These are phyloP conservation scores for Vanderwaltozyma tropicalis DNA, from an alignment of 805 yeast genomes.

Conservation along the genomic window DNA sequence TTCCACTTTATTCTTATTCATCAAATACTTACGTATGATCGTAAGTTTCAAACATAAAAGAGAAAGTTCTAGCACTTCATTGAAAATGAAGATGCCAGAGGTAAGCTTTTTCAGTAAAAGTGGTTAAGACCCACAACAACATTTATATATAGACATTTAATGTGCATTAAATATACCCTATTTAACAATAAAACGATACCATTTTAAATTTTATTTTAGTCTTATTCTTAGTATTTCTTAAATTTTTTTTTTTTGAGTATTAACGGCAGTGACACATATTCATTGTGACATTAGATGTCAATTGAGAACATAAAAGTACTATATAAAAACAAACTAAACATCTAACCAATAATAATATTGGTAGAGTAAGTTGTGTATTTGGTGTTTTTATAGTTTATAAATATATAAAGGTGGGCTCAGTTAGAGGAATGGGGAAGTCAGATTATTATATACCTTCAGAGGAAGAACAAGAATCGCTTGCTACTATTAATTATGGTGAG, in stretches of 20 bases:
- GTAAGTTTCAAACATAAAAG: slow-evolving; percentile 32
- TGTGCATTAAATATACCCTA: no score
- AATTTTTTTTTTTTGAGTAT: no score
- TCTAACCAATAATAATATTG: no score
- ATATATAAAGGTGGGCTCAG: no score
- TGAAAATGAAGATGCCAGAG: slow-evolving; percentile 18
- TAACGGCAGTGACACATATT: neutral
- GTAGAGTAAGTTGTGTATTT: no score
- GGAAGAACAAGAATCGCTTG: slow-evolving; percentile 25
- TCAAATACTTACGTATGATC: slow-evolving; percentile 31
- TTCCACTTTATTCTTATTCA: slow-evolving; percentile 54
- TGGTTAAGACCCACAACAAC: slow-evolving; percentile 32
- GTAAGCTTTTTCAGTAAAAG: slow-evolving; percentile 12
- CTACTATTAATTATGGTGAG: neutral
- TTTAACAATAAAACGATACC: no score
- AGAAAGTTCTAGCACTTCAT: neutral
- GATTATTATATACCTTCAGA: neutral
- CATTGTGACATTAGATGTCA: no score
- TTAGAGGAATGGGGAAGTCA: neutral
- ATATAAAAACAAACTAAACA: no score
- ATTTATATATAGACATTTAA: neutral
- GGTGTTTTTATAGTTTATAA: no score
- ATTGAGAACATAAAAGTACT: no score
- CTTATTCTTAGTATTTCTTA: no score
- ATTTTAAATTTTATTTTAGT: no score